A percentile compares a stretch with the other conserved stretches of the same genome.
phyloP scores from a whole-genome alignment of 257 asterid genomes.

The Agastache rugosa region DNA sequence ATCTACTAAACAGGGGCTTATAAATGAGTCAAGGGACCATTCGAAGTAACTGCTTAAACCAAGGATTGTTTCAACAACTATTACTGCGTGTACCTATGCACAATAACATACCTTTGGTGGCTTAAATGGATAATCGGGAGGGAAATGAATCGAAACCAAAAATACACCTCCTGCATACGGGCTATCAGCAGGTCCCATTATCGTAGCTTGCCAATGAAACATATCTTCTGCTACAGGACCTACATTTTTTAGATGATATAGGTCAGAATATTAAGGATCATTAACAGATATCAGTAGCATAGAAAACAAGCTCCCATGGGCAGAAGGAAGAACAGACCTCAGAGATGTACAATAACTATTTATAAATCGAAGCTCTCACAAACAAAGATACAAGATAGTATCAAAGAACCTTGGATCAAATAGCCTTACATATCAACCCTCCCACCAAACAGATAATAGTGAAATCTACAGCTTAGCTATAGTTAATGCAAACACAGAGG shows the following conservation, averaged over 20 bases:
- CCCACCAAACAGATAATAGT: neutral
- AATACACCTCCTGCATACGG: constrained; percentile 52
- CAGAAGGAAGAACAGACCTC: neutral
- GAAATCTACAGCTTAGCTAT: neutral
- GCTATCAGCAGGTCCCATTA: constrained; percentile 53
- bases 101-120: constrained; percentile 47
- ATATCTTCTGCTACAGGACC: constrained; percentile 55
- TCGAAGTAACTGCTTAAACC: too few species aligned
- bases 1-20: too few species aligned
- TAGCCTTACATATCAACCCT: neutral
- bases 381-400: neutral
- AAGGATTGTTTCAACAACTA: neutral
- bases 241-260: constrained; percentile 15
- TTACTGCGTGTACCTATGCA: neutral
- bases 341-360: neutral
- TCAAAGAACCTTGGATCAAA: neutral
- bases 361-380: neutral
- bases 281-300: neutral
- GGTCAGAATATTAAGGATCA: neutral
- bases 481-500: neutral
- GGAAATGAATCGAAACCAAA: constrained; percentile 49
- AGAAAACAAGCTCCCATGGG: neutral
- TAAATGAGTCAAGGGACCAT: neutral
- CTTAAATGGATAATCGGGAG: constrained; percentile 50
- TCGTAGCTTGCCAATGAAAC: constrained; percentile 53